Evolutionary conservation across 2,329 filamentous ascomycete species (phyloP).

Genomic region (Emericellopsis cladophorae): DNA sequence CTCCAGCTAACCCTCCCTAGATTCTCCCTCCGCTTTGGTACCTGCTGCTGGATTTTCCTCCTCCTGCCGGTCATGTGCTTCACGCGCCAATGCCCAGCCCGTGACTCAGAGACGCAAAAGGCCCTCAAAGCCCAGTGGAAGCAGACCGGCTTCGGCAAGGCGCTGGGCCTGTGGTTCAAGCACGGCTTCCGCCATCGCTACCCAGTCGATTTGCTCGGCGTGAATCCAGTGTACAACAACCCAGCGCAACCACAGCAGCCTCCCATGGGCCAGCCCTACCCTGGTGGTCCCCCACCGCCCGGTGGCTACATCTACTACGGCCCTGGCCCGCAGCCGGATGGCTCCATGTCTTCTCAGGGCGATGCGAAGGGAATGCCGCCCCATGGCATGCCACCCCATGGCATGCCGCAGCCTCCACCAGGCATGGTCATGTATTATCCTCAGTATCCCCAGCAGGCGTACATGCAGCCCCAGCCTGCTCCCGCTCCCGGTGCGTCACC

Average conservation of each 20-base stretch:
- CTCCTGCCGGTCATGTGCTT: conserved; percentile 8
- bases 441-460: conserved; percentile 1
- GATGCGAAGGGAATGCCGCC: background rate
- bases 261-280: conserved; percentile 1
- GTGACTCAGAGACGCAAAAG: conserved; percentile 2
- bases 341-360: background rate
- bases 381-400: background rate
- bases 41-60: conserved; percentile 14
- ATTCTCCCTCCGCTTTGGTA: conserved; percentile 13
- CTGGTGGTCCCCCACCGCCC: conserved; percentile 1
- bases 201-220: conserved; percentile 9
- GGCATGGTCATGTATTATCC: conserved; percentile 4
- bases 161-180: conserved; percentile 9
- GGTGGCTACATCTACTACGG: conserved; percentile 2
- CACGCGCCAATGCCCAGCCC: conserved; percentile 15
- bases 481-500: background rate
- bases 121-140: conserved; percentile 7
- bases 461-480: background rate
- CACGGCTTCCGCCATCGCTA: conserved; percentile 10
- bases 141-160: conserved; percentile 3
- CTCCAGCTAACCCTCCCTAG: too few relatives aligned
- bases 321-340: conserved; percentile 1
- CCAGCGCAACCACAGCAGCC: background rate
- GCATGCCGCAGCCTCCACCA: background rate
- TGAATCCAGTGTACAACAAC: conserved; percentile 10